phyloP scores from a whole-genome alignment of 257 asterid genomes.

The Eustoma russellianum region DNA sequence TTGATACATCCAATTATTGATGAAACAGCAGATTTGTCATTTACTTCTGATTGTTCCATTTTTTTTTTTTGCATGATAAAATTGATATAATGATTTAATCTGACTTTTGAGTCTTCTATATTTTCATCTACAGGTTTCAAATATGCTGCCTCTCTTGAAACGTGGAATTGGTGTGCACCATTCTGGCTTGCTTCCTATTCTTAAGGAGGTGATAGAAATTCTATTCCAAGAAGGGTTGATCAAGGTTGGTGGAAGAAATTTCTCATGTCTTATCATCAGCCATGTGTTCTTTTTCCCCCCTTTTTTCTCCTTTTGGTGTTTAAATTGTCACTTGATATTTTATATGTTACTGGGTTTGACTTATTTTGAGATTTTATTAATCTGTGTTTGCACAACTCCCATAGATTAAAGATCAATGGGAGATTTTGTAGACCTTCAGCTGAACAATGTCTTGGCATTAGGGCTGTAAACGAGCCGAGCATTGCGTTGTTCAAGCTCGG shows the following conservation, averaged over 20 bases:
- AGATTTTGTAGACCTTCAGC: no score
- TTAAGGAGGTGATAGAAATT: slow-evolving; percentile 95
- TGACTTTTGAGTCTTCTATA: slow-evolving; percentile 2
- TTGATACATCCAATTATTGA: slow-evolving; percentile 1
- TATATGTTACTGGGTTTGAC: no score
- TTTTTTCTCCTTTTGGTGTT: not conserved
- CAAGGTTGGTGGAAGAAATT: slow-evolving; percentile 51
- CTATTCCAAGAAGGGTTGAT: slow-evolving; percentile 95
- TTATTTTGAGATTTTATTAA: no score
- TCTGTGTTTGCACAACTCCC: no score
- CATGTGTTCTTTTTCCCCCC: not conserved
- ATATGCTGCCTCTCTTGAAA: slow-evolving; percentile 87
- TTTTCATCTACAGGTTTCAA: slow-evolving; percentile 50
- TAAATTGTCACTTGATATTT: no score
- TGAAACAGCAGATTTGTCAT: slow-evolving; percentile 7
- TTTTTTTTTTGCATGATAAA: not conserved
- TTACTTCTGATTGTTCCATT: not conserved
- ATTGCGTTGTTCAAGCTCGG: no score
- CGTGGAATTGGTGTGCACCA: slow-evolving; percentile 99
- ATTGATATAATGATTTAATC: not conserved
- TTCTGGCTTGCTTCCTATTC: slow-evolving; percentile 96
- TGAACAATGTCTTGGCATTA: no score
- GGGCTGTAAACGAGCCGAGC: no score
- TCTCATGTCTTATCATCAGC: slow-evolving; percentile 1
- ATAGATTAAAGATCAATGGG: no score